Conservation (phyloP, 768 basidiomycete species). For the Pisolithus albus region DNA sequence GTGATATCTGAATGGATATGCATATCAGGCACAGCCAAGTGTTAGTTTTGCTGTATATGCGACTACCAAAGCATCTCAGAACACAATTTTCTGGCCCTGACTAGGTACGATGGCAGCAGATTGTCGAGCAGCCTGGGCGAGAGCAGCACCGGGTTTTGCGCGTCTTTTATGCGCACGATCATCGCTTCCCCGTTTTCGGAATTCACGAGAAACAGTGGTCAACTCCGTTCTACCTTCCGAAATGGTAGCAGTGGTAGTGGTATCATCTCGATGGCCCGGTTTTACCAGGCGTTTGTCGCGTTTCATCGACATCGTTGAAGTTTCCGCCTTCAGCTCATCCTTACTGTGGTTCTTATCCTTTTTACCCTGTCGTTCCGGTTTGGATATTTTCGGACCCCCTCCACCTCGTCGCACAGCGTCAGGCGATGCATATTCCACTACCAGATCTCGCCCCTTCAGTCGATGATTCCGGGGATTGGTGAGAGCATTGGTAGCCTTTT, state of each 20-base stretch:
- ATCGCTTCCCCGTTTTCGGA: slow-evolving; percentile 7
- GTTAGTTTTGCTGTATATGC: not conserved
- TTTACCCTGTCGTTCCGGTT: slow-evolving; percentile 16
- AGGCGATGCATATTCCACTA: slow-evolving; percentile 83
- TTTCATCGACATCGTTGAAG: slow-evolving; percentile 3
- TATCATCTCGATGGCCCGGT: slow-evolving; percentile 4
- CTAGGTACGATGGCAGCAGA: slow-evolving; percentile 61
- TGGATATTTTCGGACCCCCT: slow-evolving; percentile 21
- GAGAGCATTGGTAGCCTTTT: slow-evolving; percentile 76
- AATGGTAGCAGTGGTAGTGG: not conserved
- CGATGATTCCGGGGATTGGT: slow-evolving; percentile 80
- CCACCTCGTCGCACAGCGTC: slow-evolving; percentile 87
- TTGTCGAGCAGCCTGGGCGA: slow-evolving; percentile 71
- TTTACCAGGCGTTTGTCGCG: slow-evolving; percentile 1
- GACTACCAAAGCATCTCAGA: slow-evolving; percentile 31
- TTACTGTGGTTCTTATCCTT: slow-evolving; percentile 6
- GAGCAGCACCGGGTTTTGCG: slow-evolving; percentile 71
- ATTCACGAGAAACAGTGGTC: not conserved
- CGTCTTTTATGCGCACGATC: slow-evolving; percentile 30
- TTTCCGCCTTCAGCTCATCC: slow-evolving; percentile 1
- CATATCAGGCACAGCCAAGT: not conserved
- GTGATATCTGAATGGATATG: not conserved
- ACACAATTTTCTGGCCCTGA: slow-evolving; percentile 67
- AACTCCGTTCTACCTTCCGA: not conserved
- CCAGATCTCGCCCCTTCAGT: slow-evolving; percentile 76